Base-by-base conservation (phyloP, 345 rosid genomes). In the Populus euphratica region DNA sequence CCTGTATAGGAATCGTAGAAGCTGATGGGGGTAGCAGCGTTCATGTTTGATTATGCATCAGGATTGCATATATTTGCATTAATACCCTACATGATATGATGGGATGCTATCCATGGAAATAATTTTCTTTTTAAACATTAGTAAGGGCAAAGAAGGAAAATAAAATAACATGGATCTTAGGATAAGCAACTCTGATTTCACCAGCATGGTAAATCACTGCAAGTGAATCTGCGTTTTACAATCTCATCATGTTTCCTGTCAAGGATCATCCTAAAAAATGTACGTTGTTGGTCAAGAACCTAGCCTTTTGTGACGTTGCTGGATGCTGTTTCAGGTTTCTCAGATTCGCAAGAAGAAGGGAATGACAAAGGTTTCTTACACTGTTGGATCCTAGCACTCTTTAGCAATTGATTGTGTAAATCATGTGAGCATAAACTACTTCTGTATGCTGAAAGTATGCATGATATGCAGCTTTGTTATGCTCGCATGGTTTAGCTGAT, bases 301-400 rank as follows among this genome's bases (percentile, higher is more conserved):
- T 50, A 50, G 11, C 71, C 41, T 67, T 62, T 20, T 74, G 41
- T 54, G 52, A 29, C 43, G 14, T 61, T 54, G 63, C 8, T 56
- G 31, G 16, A 35, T 74, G 21, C 76, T 74, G 25, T 77, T 41
- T 75, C 86, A 91, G 97, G 82, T 91, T 79, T 81, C 90, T 76
- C 93, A 90, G 73, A 84, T 92, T 36, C 90, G 93, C 70, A 78
- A 83, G 39, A 92, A 91, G 88, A 94, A 89, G 87, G 96, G 96
- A 69, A 27, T 73, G 77, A 88, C 91, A 20, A 94, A 92, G 86
- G 92, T 94, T 68, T 91, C 70, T 74, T 92, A 94, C 80, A 83
- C 82, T 0, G 84, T 90, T 76, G 84, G 83, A 73, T 68, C 69
- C 27, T 79, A 47, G 75, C 8, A 23, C 33, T 18, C 21, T 50